Conservation (phyloP, 2,329 filamentous ascomycete species). For the Endocalyx cinctus region DNA sequence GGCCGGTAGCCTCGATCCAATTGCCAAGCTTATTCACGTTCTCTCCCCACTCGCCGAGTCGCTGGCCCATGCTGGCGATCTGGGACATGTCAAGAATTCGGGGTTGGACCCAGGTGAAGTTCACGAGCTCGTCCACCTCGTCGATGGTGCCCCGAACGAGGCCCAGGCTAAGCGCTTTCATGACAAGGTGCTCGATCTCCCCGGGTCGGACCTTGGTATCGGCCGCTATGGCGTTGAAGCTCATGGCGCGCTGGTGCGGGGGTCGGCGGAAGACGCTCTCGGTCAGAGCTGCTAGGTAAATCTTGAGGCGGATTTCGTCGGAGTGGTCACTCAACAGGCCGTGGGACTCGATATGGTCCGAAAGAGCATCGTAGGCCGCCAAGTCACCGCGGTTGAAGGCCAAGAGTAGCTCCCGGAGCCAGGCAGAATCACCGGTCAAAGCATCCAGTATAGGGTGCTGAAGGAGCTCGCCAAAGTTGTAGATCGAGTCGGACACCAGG, state of each 20-base stretch:
- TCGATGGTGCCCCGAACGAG: slow-evolving; percentile 89
- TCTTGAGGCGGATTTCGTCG: slow-evolving; percentile 90
- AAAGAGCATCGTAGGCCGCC: slow-evolving; percentile 76
- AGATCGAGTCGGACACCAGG: slow-evolving; percentile 89
- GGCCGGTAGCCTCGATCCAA: slow-evolving; percentile 91
- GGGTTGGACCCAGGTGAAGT: slow-evolving; percentile 98
- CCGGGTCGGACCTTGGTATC: slow-evolving; percentile 89
- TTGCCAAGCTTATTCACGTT: slow-evolving; percentile 95
- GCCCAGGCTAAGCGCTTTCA: slow-evolving; percentile 96
- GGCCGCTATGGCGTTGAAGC: slow-evolving; percentile 78
- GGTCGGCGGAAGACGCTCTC: slow-evolving; percentile 95
- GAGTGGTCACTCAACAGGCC: slow-evolving; percentile 73
- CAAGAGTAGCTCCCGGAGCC: slow-evolving; percentile 93
- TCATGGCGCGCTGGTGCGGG: slow-evolving; percentile 92
- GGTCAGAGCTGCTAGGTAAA: slow-evolving; percentile 91
- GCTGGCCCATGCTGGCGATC: slow-evolving; percentile 84
- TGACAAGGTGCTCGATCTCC: slow-evolving; percentile 96
- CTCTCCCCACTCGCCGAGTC: slow-evolving; percentile 89
- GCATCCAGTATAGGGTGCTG: slow-evolving; percentile 93
- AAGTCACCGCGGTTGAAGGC: slow-evolving; percentile 97
- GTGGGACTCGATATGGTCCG: slow-evolving; percentile 76
- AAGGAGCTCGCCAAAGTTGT: slow-evolving; percentile 99
- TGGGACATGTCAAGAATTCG: slow-evolving; percentile 96
- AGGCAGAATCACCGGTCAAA: slow-evolving; percentile 71
- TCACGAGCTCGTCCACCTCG: slow-evolving; percentile 88